Conservation (phyloP, 2,329 filamentous ascomycete genomes). For the Colletotrichum spaethianum region DNA sequence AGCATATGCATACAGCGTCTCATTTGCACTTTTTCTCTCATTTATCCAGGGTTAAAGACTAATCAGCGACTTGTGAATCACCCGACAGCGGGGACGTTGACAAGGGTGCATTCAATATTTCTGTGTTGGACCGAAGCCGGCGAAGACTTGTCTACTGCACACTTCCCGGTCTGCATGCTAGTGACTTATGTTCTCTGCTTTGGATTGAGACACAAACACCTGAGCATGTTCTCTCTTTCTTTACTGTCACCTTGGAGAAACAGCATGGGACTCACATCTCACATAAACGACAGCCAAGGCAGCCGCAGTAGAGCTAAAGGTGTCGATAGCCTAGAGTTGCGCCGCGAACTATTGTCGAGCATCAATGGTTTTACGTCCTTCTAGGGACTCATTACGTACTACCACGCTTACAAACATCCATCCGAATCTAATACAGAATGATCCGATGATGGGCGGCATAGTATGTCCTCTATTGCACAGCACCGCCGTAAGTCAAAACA, state of each 20-base stretch:
- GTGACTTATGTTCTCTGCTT: no score
- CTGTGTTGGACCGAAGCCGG: no score
- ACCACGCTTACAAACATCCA: not conserved
- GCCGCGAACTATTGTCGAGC: not conserved
- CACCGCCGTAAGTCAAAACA: no score
- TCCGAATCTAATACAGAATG: not conserved
- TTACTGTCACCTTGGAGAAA: not conserved
- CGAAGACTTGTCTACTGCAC: not conserved
- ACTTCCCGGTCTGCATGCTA: not conserved
- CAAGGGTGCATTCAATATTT: no score
- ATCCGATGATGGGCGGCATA: no score
- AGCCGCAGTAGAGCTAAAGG: no score
- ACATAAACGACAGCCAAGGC: not conserved
- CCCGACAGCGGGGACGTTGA: no score
- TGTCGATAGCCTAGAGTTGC: not conserved
- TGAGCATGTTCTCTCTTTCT: not conserved
- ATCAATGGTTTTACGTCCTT: not conserved
- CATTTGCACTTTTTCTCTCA: no score
- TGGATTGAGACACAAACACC: no score
- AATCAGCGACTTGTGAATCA: not conserved
- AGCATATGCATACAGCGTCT: no score
- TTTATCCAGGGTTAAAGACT: no score
- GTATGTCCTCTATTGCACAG: no score
- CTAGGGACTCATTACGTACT: not conserved
- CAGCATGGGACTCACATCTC: not conserved